A percentile compares a stretch with the other conserved stretches of the same genome.
Evolutionary conservation across 2,329 filamentous ascomycete genomes (phyloP).

Genomic region (Claviceps capensis): DNA sequence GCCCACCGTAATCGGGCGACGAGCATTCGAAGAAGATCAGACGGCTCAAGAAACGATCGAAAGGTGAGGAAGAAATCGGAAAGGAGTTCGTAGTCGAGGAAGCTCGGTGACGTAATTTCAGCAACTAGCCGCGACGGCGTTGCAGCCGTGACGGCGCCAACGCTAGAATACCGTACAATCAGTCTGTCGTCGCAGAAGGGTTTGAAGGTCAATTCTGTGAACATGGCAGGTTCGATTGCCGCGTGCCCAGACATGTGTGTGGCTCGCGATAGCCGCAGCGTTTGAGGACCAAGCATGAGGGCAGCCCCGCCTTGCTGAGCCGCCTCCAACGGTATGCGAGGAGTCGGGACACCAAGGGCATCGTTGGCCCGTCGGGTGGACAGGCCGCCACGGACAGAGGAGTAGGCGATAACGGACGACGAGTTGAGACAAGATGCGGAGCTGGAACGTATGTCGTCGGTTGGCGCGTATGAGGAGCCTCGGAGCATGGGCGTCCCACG

Average conservation of each 20-base stretch:
- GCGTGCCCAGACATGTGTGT: conserved; percentile 35
- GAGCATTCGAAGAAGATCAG: conserved; percentile 68
- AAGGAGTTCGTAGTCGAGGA: conserved; percentile 90
- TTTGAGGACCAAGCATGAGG: conserved; percentile 21
- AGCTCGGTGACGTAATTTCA: conserved; percentile 90
- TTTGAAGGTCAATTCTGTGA: conserved; percentile 65
- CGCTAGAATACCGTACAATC: conserved; percentile 68
- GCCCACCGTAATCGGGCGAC: conserved; percentile 82
- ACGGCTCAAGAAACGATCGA: conserved; percentile 67
- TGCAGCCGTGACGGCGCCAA: conserved; percentile 70
- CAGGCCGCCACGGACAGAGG: conserved; percentile 12
- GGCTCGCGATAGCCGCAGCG: conserved; percentile 27
- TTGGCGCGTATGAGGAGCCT: conserved; percentile 67
- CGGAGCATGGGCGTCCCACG: conserved; percentile 65
- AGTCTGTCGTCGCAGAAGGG: conserved; percentile 65
- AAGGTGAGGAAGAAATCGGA: conserved; percentile 98
- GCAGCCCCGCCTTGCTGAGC: conserved; percentile 11
- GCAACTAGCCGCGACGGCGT: conserved; percentile 84
- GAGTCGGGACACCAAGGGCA: conserved; percentile 23
- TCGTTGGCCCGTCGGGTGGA: conserved; percentile 23
- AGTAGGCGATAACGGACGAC: conserved; percentile 17
- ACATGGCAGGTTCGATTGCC: conserved; percentile 60
- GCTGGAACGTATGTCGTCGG: conserved; percentile 56
- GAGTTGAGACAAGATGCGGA: conserved; percentile 34
- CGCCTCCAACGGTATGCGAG: conserved; percentile 15